Base-by-base conservation (phyloP, 345 rosid species). In the Populus tremula region DNA sequence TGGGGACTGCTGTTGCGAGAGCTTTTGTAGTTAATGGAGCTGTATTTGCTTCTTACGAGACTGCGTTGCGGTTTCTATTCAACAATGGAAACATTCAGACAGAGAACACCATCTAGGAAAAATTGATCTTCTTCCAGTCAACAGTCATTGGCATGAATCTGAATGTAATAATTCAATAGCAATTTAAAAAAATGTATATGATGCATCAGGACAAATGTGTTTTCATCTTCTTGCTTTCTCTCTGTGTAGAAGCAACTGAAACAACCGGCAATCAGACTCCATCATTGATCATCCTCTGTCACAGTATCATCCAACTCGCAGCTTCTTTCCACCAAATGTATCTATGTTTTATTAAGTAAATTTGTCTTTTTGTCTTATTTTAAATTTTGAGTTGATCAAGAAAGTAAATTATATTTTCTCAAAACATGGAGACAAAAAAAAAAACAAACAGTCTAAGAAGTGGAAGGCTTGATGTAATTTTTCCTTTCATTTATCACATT, bases 11-110 rank as follows among this genome's bases (percentile, higher is more conserved):
- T n/a, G 96, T 96, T 65, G 85, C 96, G 67, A 87, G 98, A 85
- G 99, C 99, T 72, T 96, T 96, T 84, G 89, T 93, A 7, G 99
- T 96, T 76, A 93, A 96, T 72, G 98, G 94, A 5, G 94, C 98
- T 38, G 70, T 96, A 17, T 96, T 95, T 84, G 77, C 92, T 72
- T 97, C 98, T 18, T 93, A 93, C 38, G 99, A 93, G 84, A 85
- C 88, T 25, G 88, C 99, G 20, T 85, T 95, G 84, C 85, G 99
- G 87, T 92, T 93, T 82, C 85, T 93, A 45, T 89, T 91, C 87
- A 81, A 70, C 78, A 86, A 81, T 59, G 87, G 88, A 47, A 79
- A 74, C 84, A 80, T 82, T 78, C 86, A 82, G 74, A 76, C 90
- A 25, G 85, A 87, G 70, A 86, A 76, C 69, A 81, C 80, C 8